A percentile compares a stretch with the other conserved stretches of the same genome.
Evolutionary conservation across 192 early-diverging fungal species (phyloP).

Genomic region (Chytriomyces hyalinus): DNA sequence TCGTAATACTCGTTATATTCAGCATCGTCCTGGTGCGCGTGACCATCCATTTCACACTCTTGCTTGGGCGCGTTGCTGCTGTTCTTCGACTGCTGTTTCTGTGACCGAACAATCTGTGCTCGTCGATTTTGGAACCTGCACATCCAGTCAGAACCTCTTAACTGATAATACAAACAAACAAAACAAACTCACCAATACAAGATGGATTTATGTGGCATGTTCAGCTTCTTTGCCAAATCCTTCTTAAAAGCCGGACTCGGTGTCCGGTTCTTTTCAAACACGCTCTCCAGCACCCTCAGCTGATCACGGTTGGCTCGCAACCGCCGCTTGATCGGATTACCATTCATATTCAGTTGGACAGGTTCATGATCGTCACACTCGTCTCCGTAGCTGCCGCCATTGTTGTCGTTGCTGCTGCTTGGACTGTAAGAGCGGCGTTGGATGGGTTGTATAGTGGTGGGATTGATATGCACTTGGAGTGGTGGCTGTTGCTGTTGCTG

Average conservation of each 20-base stretch:
- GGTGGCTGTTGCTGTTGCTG: constrained; percentile 2
- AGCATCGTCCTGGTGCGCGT: no score
- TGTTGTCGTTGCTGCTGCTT: background rate
- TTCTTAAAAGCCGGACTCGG: constrained; percentile 20
- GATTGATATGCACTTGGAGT: background rate
- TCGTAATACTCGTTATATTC: no score
- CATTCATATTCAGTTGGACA: constrained; percentile 17
- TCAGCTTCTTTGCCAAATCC: constrained; percentile 20
- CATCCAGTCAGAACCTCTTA: background rate
- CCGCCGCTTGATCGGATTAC: constrained; percentile 27
- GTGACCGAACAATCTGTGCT: constrained; percentile 11
- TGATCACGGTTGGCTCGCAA: constrained; percentile 34
- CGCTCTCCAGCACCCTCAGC: constrained; percentile 18
- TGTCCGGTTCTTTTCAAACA: constrained; percentile 24
- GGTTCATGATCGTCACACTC: background rate
- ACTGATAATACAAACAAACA: no score
- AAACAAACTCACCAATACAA: constrained; percentile 22
- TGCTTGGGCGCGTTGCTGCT: background rate
- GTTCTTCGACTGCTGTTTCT: background rate
- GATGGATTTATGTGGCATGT: constrained; percentile 31
- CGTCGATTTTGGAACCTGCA: constrained; percentile 33
- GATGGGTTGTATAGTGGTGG: background rate
- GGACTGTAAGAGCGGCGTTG: background rate
- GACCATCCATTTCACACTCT: no score
- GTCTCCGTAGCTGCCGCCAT: background rate